These are phyloP conservation scores for Dichotomopilus funicola DNA, from an alignment of 2,329 filamentous ascomycete genomes.

Conservation along the genomic window DNA sequence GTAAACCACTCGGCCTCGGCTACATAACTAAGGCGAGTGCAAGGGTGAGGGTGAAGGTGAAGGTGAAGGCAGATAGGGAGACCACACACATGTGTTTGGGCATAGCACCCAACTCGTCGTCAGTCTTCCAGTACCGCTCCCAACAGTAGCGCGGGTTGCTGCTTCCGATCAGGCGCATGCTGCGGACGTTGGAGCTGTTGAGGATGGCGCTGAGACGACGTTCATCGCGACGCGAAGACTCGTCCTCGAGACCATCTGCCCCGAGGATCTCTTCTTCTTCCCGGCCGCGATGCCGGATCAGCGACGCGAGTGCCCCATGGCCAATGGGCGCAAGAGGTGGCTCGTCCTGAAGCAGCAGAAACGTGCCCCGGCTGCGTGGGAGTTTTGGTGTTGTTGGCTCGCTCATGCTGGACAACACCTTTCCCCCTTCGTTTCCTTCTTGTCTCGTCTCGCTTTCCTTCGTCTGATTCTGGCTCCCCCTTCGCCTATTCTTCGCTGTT, in stretches of 20 bases:
- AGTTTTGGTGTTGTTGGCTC: conserved; percentile 19
- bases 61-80: background rate
- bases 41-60: too few relatives aligned
- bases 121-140: conserved; percentile 79
- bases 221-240: conserved; percentile 46
- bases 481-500: background rate
- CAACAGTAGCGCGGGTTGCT: conserved; percentile 81
- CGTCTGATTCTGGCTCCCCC: background rate
- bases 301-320: conserved; percentile 29
- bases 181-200: conserved; percentile 66
- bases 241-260: conserved; percentile 33
- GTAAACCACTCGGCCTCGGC: too few relatives aligned
- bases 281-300: conserved; percentile 44
- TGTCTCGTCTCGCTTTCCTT: background rate
- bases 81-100: conserved; percentile 55
- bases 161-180: conserved; percentile 81
- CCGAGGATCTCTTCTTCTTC: conserved; percentile 25
- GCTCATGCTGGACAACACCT: conserved; percentile 36
- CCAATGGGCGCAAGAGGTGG: conserved; percentile 46
- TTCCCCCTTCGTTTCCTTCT: background rate
- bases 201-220: conserved; percentile 54
- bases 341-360: conserved; percentile 32
- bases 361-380: conserved; percentile 18
- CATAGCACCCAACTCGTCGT: conserved; percentile 66
- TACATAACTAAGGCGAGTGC: too few relatives aligned